Evolutionary conservation across 2,329 filamentous ascomycete species (phyloP).

Genomic region (Nectriaceae sp.): DNA sequence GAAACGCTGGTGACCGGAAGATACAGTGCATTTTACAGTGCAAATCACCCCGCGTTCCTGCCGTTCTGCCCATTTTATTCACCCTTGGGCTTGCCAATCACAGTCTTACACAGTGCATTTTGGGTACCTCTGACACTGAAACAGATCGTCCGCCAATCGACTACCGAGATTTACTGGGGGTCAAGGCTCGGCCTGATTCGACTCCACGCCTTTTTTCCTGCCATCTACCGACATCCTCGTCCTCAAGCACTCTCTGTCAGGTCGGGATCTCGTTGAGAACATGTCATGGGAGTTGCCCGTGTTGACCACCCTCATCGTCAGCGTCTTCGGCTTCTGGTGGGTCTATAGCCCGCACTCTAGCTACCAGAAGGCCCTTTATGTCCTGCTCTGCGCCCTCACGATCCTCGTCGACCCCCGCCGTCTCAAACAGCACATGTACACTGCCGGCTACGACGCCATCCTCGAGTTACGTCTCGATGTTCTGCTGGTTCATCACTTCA

Average conservation of each 20-base stretch:
- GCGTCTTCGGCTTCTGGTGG: constrained; percentile 40
- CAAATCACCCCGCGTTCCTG: not conserved
- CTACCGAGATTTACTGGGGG: constrained; percentile 28
- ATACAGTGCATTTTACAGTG: no score
- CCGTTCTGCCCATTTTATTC: not conserved
- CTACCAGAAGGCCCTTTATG: constrained; percentile 34
- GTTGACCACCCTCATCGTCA: constrained; percentile 43
- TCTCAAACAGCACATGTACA: constrained; percentile 31
- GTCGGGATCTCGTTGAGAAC: constrained; percentile 38
- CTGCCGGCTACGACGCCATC: constrained; percentile 33
- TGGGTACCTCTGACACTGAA: constrained; percentile 1
- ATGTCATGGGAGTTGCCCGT: constrained; percentile 46
- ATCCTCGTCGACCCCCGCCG: constrained; percentile 36
- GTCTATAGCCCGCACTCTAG: constrained; percentile 35
- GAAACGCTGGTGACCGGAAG: no score
- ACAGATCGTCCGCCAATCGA: constrained; percentile 24
- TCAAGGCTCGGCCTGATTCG: constrained; percentile 11
- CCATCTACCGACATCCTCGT: constrained; percentile 17
- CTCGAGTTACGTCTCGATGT: constrained; percentile 48
- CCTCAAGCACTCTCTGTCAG: constrained; percentile 21
- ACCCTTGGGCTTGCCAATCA: not conserved
- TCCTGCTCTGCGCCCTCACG: constrained; percentile 33
- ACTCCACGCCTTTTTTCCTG: constrained; percentile 29
- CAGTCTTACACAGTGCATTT: constrained; percentile 9
- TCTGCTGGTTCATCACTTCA: constrained; percentile 50